Conservation (phyloP, 225 moss, liverwort and hornwort species). For the Bryoerythrophyllum caledonicum region DNA sequence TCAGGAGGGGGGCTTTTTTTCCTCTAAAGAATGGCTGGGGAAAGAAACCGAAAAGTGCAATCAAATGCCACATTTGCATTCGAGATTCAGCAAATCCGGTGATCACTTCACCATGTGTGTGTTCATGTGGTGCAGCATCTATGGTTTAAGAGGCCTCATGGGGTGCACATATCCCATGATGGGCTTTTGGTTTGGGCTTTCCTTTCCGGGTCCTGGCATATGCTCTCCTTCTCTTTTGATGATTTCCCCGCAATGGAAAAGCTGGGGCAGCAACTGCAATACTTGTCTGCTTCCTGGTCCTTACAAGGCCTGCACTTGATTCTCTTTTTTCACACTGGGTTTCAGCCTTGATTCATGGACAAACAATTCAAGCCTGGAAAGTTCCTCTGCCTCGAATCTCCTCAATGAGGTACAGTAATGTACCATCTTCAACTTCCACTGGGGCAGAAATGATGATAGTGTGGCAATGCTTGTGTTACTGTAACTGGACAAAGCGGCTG, state of each 20-base stretch:
- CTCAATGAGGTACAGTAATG: neutral
- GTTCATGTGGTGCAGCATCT: neutral
- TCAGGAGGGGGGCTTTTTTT: neutral
- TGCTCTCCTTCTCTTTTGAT: neutral
- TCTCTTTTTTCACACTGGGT: constrained; percentile 15
- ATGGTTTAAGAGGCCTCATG: neutral
- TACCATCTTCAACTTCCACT: neutral
- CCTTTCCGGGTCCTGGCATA: neutral
- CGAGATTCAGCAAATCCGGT: neutral
- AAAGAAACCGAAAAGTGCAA: constrained; percentile 6
- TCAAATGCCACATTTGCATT: neutral
- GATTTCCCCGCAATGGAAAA: neutral
- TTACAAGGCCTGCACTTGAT: neutral
- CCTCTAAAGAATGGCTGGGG: constrained; percentile 19
- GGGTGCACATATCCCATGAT: neutral
- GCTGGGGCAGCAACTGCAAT: neutral
- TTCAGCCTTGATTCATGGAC: constrained; percentile 9
- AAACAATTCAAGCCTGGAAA: constrained; percentile 18
- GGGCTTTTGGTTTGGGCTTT: neutral
- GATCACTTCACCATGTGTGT: neutral
- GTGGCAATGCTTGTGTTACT: neutral
- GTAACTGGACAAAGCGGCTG: neutral
- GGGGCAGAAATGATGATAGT: neutral
- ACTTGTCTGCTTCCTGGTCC: neutral
- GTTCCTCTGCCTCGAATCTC: constrained; percentile 22